Percentiles rank a stretch among this genome's conserved stretches.
Evolutionary conservation across 805 yeast species (phyloP).

Genomic region (Yarrowia osloensis): DNA sequence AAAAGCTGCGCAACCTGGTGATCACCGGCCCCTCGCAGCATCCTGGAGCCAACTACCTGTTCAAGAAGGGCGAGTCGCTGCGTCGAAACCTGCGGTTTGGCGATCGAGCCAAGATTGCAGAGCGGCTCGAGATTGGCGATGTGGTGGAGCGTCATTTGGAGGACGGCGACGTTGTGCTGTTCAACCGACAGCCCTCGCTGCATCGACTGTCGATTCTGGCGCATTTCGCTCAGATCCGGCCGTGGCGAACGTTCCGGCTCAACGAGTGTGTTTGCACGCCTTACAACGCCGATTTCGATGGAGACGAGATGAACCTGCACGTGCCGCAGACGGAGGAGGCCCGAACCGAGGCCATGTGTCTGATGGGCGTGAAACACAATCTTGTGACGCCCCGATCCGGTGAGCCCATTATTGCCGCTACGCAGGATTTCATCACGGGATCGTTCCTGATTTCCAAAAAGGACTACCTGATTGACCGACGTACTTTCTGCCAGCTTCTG

Average conservation of each 20-base stretch:
- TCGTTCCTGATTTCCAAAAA: conserved; percentile 89
- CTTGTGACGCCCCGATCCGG: conserved; percentile 95
- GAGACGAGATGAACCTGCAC: conserved; percentile 98
- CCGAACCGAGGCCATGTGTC: conserved; percentile 94
- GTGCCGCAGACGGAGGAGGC: conserved; percentile 99
- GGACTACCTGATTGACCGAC: conserved; percentile 89
- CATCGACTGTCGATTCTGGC: conserved; percentile 92
- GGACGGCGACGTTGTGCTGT: conserved; percentile 94
- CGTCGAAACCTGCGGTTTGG: conserved; percentile 90
- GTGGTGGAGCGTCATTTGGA: conserved; percentile 94
- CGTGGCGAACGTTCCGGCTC: conserved; percentile 96
- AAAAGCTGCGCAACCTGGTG: conserved; percentile 71
- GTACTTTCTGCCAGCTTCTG: conserved; percentile 74
- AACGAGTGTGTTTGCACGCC: conserved; percentile 99
- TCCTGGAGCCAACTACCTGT: conserved; percentile 95
- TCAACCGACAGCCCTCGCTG: conserved; percentile 96
- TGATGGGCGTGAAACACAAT: conserved; percentile 97
- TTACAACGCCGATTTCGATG: conserved; percentile 98
- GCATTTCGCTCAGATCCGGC: conserved; percentile 93
- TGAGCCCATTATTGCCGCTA: conserved; percentile 98
- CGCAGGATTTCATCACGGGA: conserved; percentile 98
- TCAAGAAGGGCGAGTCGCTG: conserved; percentile 79
- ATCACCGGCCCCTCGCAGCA: conserved; percentile 83
- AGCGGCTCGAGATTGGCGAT: conserved; percentile 79
- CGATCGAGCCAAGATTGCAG: conserved; percentile 75